phyloP scores from a whole-genome alignment of 306 rosid genomes.

The Pterocarpus santalinus region DNA sequence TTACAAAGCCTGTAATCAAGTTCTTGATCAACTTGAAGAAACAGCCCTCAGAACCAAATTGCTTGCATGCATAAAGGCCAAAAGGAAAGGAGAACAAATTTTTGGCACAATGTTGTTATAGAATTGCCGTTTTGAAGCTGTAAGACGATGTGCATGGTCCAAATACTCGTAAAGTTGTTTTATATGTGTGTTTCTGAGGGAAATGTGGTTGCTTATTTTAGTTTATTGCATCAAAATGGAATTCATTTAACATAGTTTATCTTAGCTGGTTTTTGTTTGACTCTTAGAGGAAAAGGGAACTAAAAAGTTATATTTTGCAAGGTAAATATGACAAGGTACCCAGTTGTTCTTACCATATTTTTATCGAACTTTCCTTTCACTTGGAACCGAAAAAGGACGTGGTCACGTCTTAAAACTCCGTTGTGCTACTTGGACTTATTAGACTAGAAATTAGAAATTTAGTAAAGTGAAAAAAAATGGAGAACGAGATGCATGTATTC shows the following conservation, averaged over 20 bases:
- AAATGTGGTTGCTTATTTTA: conserved; percentile 38
- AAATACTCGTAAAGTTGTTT: background rate
- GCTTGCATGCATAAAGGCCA: background rate
- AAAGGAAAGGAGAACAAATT: background rate
- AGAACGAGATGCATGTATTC: background rate
- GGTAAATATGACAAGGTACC: conserved; percentile 30
- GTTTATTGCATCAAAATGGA: conserved; percentile 30
- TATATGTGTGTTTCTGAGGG: background rate
- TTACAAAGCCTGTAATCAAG: conserved; percentile 8
- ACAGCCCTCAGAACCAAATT: background rate
- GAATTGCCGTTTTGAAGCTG: background rate
- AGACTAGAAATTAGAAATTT: background rate
- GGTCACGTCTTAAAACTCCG: conserved; percentile 7
- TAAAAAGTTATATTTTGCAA: conserved; percentile 1
- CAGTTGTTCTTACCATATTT: conserved; percentile 29
- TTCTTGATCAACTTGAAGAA: background rate
- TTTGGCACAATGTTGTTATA: background rate
- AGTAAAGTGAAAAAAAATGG: background rate
- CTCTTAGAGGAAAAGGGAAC: background rate
- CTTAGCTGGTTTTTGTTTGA: conserved; percentile 35
- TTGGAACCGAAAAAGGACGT: background rate
- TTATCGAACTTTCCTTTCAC: background rate
- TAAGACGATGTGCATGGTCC: conserved; percentile 7
- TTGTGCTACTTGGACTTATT: background rate
- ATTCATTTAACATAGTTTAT: conserved; percentile 22